A percentile compares a stretch with the other conserved stretches of the same genome.
These are phyloP conservation scores for Pichia rugopelliculosa DNA, from an alignment of 805 yeast species.

Conservation along the genomic window DNA sequence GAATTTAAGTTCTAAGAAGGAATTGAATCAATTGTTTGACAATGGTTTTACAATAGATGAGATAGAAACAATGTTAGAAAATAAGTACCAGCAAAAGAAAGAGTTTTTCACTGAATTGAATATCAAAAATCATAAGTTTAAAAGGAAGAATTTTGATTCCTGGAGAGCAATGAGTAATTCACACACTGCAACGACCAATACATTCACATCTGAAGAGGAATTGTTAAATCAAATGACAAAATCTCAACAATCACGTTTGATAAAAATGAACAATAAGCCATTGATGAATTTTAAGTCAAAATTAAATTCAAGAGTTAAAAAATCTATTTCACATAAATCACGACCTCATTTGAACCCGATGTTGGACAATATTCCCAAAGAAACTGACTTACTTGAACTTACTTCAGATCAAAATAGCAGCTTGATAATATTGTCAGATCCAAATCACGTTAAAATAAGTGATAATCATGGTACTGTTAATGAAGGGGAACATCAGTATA, in stretches of 20 bases:
- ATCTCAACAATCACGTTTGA: constrained; percentile 1
- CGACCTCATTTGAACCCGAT: not conserved
- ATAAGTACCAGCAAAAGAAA: constrained; percentile 22
- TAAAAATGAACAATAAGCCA: constrained; percentile 10
- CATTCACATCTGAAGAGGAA: constrained; percentile 6
- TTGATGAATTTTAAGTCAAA: constrained; percentile 15
- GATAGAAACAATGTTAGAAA: constrained; percentile 24
- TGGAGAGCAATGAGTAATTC: constrained; percentile 10
- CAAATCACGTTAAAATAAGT: not conserved
- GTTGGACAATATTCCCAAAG: constrained; percentile 3
- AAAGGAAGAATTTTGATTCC: constrained; percentile 21
- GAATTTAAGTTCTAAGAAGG: constrained; percentile 19
- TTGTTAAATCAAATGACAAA: not conserved
- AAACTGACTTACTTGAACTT: not conserved
- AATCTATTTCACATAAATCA: not conserved
- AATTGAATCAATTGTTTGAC: constrained; percentile 20
- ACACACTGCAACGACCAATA: not conserved
- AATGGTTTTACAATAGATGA: constrained; percentile 20
- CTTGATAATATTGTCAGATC: not conserved
- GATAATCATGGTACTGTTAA: not conserved
- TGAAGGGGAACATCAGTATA: not conserved
- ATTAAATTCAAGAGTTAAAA: constrained; percentile 10
- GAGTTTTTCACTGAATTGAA: constrained; percentile 22
- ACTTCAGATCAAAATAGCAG: not conserved
- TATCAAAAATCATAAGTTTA: constrained; percentile 25